Base-by-base conservation (phyloP, 495 filamentous ascomycete genomes). In the Penicillium roqueforti region DNA sequence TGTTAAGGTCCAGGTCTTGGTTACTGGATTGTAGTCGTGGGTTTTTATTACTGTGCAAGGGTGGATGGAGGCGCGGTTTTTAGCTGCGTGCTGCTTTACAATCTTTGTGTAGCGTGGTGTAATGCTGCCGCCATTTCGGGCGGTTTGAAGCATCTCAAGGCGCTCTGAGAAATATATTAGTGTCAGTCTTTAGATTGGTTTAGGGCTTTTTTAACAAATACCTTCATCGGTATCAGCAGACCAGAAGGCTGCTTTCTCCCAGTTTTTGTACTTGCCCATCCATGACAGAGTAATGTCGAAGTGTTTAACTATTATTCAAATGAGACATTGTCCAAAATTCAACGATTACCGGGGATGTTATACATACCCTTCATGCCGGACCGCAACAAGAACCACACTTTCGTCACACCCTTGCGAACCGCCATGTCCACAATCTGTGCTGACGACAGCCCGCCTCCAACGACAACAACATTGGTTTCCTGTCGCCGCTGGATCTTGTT, bases 221-320 rank as follows among this genome's bases (percentile, higher is more conserved):
- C 75, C 75, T 56, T 83, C 77, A 41, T 82, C 74, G 6, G 74
- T 77, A 40, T 83, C 80, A 16, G 80, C 77, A 7, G 76, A 78
- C 81, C 82, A 86, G 59, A 86, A 87, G 3, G 73, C 71, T 23
- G 84, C 77, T 54, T 84, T 81, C 53, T 83, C 76, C 61, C 72
- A 76, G 63, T 85, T 86, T n/a, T 79, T 78, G 59, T 80, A 86
- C 55, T 87, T 87, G 23, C 80, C 81, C 65, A 87, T 79, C 84
- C 84, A 87, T 28, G 71, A 72, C 13, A 87, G 70, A 51, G 76
- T 76, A 55, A 85, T 69, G 57, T 87, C 83, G 55, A 87, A 86
- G 52, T 81, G 80, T 58, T 85, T 85, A 36, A 85, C 76, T 76
- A 29, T 25, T 25, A 20, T 57, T n/a, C 22, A 3, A n/a, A 19